phyloP scores from a whole-genome alignment of 306 rosid species.

The Sphenostylis stenocarpa region DNA sequence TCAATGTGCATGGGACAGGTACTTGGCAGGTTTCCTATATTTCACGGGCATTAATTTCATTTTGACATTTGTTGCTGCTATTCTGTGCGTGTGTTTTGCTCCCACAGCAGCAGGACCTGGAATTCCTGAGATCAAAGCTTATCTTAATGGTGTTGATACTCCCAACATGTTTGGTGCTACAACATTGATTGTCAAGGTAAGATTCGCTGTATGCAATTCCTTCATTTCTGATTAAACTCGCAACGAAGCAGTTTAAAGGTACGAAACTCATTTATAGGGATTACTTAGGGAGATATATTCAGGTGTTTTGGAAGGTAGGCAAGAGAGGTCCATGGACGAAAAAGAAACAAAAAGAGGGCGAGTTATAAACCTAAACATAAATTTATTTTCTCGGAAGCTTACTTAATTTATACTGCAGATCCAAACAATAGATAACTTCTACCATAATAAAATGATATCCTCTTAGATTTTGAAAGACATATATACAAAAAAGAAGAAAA shows the following conservation, averaged over 20 bases:
- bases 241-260: background rate
- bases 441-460: background rate
- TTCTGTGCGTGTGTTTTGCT: constrained; percentile 43
- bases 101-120: constrained; percentile 47
- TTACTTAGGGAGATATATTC: no score
- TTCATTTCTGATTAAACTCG: background rate
- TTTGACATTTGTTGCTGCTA: constrained; percentile 37
- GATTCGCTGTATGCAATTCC: background rate
- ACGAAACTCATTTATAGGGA: background rate
- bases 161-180: constrained; percentile 40
- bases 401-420: background rate
- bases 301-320: background rate
- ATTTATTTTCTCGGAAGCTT: background rate
- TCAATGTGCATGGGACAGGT: constrained; percentile 34
- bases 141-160: constrained; percentile 41
- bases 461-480: background rate
- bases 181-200: constrained; percentile 36
- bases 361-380: background rate
- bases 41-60: constrained; percentile 28
- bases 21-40: constrained; percentile 33
- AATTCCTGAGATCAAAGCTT: constrained; percentile 44
- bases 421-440: background rate
- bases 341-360: background rate
- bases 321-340: background rate
- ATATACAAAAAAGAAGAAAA: background rate